These are phyloP conservation scores for Cephalotrichum gorgonifer DNA, from an alignment of 2,329 filamentous ascomycete species.

Conservation along the genomic window DNA sequence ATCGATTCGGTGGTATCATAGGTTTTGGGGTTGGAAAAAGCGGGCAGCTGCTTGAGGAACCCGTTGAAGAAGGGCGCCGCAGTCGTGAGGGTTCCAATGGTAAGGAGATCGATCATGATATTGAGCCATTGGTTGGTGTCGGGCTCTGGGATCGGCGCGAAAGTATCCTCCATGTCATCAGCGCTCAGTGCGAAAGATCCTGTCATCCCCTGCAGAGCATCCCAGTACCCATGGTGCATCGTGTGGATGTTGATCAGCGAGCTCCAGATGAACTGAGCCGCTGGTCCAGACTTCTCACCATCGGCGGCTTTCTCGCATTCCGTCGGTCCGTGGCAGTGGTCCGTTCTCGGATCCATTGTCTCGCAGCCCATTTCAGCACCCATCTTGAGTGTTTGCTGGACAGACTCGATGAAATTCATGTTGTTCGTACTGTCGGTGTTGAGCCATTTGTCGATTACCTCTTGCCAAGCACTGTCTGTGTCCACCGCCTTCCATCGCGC, in stretches of 20 bases:
- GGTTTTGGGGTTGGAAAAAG: conserved; percentile 8
- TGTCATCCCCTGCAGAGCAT: too few species aligned
- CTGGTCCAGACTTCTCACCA: conserved; percentile 10
- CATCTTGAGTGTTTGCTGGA: conserved; percentile 3
- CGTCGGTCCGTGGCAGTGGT: too few species aligned
- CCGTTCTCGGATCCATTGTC: too few species aligned
- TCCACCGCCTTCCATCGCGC: conserved; percentile 16
- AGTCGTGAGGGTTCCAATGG: conserved; percentile 13
- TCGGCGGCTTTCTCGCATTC: conserved; percentile 5
- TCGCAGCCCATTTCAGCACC: background rate
- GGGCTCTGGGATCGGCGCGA: conserved; percentile 7
- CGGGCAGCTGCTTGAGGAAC: conserved; percentile 12
- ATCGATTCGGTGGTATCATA: conserved; percentile 16
- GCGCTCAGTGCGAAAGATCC: too few species aligned
- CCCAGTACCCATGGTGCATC: background rate
- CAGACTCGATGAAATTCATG: conserved; percentile 9
- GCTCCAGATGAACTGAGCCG: conserved; percentile 14
- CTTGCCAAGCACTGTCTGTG: conserved; percentile 14
- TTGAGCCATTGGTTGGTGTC: conserved; percentile 13
- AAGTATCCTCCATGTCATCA: conserved; percentile 12
- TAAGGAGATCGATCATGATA: conserved; percentile 19
- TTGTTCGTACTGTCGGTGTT: conserved; percentile 6
- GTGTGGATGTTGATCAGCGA: conserved; percentile 14
- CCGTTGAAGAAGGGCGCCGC: conserved; percentile 18
- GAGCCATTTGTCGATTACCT: conserved; percentile 14